These are phyloP conservation scores for Desmodesmus armatus DNA, from an alignment of 139 green algal species.

Conservation along the genomic window DNA sequence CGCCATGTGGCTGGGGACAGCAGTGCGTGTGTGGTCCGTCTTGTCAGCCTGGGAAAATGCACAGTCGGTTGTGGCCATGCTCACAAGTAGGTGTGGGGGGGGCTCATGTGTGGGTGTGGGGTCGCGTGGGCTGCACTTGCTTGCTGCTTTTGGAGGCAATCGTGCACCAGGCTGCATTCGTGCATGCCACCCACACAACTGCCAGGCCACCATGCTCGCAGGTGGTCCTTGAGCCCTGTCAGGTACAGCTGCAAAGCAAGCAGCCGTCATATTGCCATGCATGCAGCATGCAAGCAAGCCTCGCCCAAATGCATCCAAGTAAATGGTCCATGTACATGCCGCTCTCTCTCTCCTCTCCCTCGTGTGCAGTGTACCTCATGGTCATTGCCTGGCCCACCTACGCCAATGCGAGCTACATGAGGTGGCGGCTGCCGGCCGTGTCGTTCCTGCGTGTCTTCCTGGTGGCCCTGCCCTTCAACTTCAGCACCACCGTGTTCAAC, in stretches of 20 bases:
- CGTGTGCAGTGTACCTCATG: constrained; percentile 7
- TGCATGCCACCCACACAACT: background rate
- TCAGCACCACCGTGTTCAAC: constrained; percentile 14
- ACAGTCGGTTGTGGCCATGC: background rate
- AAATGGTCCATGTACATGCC: background rate
- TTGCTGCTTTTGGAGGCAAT: background rate
- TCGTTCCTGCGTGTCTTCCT: constrained; percentile 7
- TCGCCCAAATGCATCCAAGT: background rate
- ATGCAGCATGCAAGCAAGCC: background rate
- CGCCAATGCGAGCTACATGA: background rate
- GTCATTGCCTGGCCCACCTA: background rate
- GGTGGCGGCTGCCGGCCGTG: constrained; percentile 3
- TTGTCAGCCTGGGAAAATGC: background rate
- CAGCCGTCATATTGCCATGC: background rate
- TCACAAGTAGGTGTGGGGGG: background rate
- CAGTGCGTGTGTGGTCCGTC: background rate
- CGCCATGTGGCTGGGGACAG: background rate
- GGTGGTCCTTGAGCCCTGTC: background rate
- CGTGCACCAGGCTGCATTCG: background rate
- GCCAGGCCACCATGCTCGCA: background rate
- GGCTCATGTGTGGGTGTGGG: background rate
- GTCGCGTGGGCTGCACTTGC: background rate
- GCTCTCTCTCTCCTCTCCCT: background rate
- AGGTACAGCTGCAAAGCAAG: background rate
- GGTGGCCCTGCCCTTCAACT: constrained; percentile 34